phyloP scores from a whole-genome alignment of 140 eudicot species.

The Flaveria floridana region DNA sequence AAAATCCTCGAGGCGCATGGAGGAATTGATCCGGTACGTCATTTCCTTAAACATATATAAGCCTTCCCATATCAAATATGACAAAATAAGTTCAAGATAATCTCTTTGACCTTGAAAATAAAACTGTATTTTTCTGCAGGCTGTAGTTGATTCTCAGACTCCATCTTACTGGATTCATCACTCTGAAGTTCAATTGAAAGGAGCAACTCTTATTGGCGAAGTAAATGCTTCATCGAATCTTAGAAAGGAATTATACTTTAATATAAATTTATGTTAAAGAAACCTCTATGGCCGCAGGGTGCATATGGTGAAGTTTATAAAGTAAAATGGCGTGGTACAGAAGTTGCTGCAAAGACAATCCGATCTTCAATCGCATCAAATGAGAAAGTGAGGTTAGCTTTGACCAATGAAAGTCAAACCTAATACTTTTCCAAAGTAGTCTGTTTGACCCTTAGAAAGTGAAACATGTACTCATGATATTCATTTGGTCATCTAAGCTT shows the following conservation, averaged over 20 bases:
- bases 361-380: slow-evolving; percentile 70
- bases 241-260: not conserved
- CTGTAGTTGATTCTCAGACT: slow-evolving; percentile 49
- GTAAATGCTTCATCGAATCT: slow-evolving; percentile 33
- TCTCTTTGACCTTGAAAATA: slow-evolving; percentile 25
- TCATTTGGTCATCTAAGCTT: slow-evolving; percentile 16
- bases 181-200: slow-evolving; percentile 49
- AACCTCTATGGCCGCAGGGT: slow-evolving; percentile 45
- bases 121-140: slow-evolving; percentile 34
- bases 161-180: slow-evolving; percentile 52
- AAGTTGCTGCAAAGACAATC: slow-evolving; percentile 74
- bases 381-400: slow-evolving; percentile 54
- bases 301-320: slow-evolving; percentile 72
- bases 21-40: slow-evolving; percentile 59
- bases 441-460: slow-evolving; percentile 23
- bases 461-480: slow-evolving; percentile 6
- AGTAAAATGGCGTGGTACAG: slow-evolving; percentile 80
- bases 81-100: not conserved
- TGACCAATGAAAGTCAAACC: slow-evolving; percentile 26
- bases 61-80: not conserved
- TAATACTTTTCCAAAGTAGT: not conserved
- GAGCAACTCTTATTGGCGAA: slow-evolving; percentile 59
- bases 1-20: slow-evolving; percentile 58
- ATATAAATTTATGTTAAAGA: not conserved
- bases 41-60: not conserved